Evolutionary conservation across 257 asterid species (phyloP), one percentile per base, ranked within the genome.

Genomic region (Primulina huaijiensis): DNA sequence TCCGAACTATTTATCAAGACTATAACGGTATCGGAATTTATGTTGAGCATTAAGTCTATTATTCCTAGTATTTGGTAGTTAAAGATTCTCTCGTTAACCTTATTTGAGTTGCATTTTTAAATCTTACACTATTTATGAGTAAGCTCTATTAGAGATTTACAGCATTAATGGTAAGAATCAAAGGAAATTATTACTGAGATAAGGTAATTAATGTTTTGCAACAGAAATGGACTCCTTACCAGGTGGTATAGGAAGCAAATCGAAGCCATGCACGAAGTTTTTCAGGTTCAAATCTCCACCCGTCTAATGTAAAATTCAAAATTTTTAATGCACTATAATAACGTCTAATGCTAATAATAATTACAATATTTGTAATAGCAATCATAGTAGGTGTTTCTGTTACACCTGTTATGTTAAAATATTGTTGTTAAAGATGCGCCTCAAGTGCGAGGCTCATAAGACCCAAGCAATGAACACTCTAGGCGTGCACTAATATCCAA

Each of bases 181-280:
- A 65, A 65, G 57, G 35, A 65, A 37, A 72, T 72, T 76, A 85
- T 81, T 82, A 86, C 92, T 75, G 87, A 87, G 76, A 80, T 82
- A 79, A 82, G 81, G 85, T 83, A 88, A 92, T 85, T 82, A 91
- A 89, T 89, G 82, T 85, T 78, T 68, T 90, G 90, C 81, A 87
- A 92, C 98, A 92, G 98, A 90, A 88, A 76, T 84, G 86, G 94
- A 87, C 84, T 84, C 95, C 81, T 72, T 84, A 79, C 83, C 96
- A 83, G 80, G 92, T 92, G 98, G 97, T 85, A 82, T 87, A 90
- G 98, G 98, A 82, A 92, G 96, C 96, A 92, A 92, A 92, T 85
- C 90, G 84, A 92, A 92, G 98, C 97, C 98, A 74, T 92, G 98
- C 95, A 92, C 94, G 90, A 92, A 92, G 96, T 90, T 86, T 88